Base-by-base conservation (phyloP, 345 rosid genomes). In the Aethionema arabicum region DNA sequence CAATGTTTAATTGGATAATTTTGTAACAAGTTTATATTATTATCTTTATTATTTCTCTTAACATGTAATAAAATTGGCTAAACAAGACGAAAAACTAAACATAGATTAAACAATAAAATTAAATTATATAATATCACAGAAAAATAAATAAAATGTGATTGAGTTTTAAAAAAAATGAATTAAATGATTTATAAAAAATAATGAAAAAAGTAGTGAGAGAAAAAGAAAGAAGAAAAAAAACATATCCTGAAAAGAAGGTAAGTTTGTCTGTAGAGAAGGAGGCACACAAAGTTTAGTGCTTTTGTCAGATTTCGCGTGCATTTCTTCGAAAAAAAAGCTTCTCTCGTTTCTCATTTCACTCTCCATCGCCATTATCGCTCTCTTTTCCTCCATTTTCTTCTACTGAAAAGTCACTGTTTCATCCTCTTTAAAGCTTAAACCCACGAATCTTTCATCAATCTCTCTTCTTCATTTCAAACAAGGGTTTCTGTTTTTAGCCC, bases 251-350 rank as follows among this genome's bases (percentile, higher is more conserved):
- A 72, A 72, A 72, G 75, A 72, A 72, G 76, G 76, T 46, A 66
- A 65, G 76, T 65, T 65, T 65, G 76, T 72, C 71, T 46, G 57
- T 59, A 66, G 56, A 40, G 57, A 45, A 65, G 76, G 76, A 57
- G 67, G 52, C 76, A 72, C 62, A 38, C 58, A 11, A 59, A 59
- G 66, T 40, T 21, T 13, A 59, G 61, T 65, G 52, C 66, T 65
- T 72, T 72, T 72, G 76, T 72, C 76, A 72, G 75, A 59, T 52
- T 72, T 72, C 75, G 70, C 75, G 75, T 72, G 75, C 70, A 16
- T 44, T 48, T 37, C 44, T 43, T n/a, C 47, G 15, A 37, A n/a
- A 6, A 8, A 43, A 40, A 7, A 50, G 7, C 65, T 57, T 56
- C 16, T 52, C 11, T 6, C 40, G 9, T 12, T 12, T 40, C n/a